These are phyloP conservation scores for Phytophthora pisi DNA, from an alignment of 352 stramenopile species.

Conservation along the genomic window DNA sequence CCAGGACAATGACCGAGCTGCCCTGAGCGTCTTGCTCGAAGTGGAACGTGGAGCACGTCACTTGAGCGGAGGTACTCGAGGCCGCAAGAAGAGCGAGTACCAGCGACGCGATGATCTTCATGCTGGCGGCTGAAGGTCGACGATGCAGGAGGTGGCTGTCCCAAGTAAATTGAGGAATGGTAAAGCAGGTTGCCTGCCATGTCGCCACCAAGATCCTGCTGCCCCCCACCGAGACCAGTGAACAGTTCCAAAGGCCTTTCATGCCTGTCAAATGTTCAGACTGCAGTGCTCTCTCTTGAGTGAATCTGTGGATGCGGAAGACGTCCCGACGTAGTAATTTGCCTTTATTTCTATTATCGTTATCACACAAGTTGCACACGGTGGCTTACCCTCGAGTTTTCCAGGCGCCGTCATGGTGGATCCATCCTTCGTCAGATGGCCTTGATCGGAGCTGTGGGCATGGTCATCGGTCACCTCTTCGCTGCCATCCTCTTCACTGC, in stretches of 20 bases:
- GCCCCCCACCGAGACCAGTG: background rate
- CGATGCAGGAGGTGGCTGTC: background rate
- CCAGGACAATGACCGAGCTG: conserved; percentile 24
- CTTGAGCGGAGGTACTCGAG: conserved; percentile 14
- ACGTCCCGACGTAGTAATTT: conserved; percentile 7
- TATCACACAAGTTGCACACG: conserved; percentile 10
- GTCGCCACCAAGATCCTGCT: background rate
- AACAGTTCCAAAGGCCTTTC: background rate
- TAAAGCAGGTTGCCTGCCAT: background rate
- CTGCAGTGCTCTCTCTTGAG: conserved; percentile 8
- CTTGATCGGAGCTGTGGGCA: conserved; percentile 38
- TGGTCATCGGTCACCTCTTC: conserved; percentile 41
- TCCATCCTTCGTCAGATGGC: conserved; percentile 30
- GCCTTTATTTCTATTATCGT: conserved; percentile 18
- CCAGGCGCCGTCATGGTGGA: background rate
- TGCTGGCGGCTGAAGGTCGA: background rate
- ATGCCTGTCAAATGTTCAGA: conserved; percentile 6
- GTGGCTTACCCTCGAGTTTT: background rate
- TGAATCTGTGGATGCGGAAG: conserved; percentile 15
- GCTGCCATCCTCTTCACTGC: conserved; percentile 36
- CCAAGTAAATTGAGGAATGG: conserved; percentile 28
- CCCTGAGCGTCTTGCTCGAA: conserved; percentile 23
- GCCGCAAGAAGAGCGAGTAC: conserved; percentile 15
- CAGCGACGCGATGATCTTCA: conserved; percentile 22
- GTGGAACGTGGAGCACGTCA: conserved; percentile 24